A percentile compares a stretch with the other conserved stretches of the same genome.
These are phyloP conservation scores for Tylopilus felleus DNA, from an alignment of 768 basidiomycete species.

Conservation along the genomic window DNA sequence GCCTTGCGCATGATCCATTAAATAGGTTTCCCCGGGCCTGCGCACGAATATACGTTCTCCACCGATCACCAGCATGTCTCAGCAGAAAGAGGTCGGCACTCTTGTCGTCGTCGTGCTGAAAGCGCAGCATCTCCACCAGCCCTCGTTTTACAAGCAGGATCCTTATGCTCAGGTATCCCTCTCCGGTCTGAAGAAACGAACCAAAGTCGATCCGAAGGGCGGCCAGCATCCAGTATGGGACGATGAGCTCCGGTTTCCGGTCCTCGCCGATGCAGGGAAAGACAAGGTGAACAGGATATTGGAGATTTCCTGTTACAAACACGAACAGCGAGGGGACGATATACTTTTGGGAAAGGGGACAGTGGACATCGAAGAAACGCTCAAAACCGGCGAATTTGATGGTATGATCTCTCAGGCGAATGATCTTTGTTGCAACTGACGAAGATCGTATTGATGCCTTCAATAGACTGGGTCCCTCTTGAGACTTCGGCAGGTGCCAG, in stretches of 20 bases:
- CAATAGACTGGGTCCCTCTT: slow-evolving; percentile 70
- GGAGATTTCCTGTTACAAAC: slow-evolving; percentile 75
- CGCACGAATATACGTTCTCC: neutral
- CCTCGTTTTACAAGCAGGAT: slow-evolving; percentile 88
- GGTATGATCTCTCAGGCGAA: slow-evolving; percentile 47
- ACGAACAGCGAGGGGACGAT: slow-evolving; percentile 71
- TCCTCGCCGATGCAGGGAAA: slow-evolving; percentile 59
- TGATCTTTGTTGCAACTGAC: slow-evolving; percentile 3
- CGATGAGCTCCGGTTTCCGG: slow-evolving; percentile 75
- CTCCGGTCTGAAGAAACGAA: slow-evolving; percentile 60
- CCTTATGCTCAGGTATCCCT: slow-evolving; percentile 71
- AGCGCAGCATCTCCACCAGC: slow-evolving; percentile 80
- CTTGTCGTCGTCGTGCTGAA: slow-evolving; percentile 84
- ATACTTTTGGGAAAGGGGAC: slow-evolving; percentile 69
- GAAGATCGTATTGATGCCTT: neutral
- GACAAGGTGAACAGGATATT: slow-evolving; percentile 47
- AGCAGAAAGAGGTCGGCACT: slow-evolving; percentile 63
- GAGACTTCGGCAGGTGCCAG: slow-evolving; percentile 58
- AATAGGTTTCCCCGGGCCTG: neutral
- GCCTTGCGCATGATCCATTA: neutral
- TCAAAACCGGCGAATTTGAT: slow-evolving; percentile 88
- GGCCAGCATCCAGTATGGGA: slow-evolving; percentile 96
- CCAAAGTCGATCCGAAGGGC: slow-evolving; percentile 74
- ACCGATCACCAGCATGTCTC: slow-evolving; percentile 20
- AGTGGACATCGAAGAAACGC: slow-evolving; percentile 73